Base-by-base conservation (phyloP, 2,329 filamentous ascomycete species). In the Diaporthe eres region DNA sequence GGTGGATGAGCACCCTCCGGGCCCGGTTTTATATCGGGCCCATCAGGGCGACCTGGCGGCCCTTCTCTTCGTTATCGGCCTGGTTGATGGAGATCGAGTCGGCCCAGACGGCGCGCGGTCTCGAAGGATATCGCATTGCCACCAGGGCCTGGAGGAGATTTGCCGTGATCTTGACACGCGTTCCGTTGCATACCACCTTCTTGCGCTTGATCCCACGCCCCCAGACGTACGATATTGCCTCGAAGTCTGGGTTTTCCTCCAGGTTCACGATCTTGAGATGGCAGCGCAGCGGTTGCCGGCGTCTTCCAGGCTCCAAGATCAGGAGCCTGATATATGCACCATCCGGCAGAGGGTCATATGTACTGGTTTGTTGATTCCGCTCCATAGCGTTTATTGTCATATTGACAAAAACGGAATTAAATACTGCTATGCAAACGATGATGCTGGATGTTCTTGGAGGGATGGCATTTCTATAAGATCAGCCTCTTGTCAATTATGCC, bases 151-250 rank as follows among this genome's bases (percentile, higher is more conserved):
- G 58, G 19, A 63, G 37, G n/a, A 63, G 58, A 63, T 44, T 63
- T 42, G 58, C 22, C 7, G 58, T 63, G 13, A 63, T 63, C 2
- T 63, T 63, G 37, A 63, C 13, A 5, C 7, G 37, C 4, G 7
- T 28, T 1, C 37, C 58, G 58, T 63, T 63, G 39, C 37, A 63
- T 19, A 44, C 4, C 3, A 44, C 58, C 37, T 28, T 44, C n/a
- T 63, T 63, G 0, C 37, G n/a, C 58, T 63, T 63, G 13, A 44
- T 42, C 0, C 49, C 19, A 17, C 49, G 61, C 1, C 72, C 72
- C 72, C 58, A 68, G 9, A 74, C 61, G n/a, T 74, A 68, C 3
- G 72, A 70, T 42, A 68, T 31, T 15, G 60, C 72, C n/a, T 68
- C 51, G 4, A 58, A 68, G 19, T 39, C 19, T 9, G 51, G 60